These are phyloP conservation scores for Coemansia umbellata DNA, from an alignment of 192 early-diverging fungal genomes.

Conservation along the genomic window DNA sequence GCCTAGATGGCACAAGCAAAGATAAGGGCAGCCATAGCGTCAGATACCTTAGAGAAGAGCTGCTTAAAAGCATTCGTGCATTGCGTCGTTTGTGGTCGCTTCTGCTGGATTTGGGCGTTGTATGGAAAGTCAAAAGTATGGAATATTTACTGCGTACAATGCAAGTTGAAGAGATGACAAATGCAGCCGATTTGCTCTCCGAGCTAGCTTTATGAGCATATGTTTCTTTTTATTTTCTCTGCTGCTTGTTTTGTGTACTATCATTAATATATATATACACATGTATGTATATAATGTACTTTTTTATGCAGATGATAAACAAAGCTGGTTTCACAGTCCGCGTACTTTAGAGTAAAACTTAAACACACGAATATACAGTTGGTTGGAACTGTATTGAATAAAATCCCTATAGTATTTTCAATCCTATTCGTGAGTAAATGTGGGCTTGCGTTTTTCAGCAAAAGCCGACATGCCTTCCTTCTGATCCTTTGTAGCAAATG, in stretches of 20 bases:
- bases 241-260: too few species aligned
- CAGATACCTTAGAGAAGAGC: not conserved
- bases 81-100: conserved; percentile 30
- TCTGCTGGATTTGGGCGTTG: conserved; percentile 20
- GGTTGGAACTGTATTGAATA: too few species aligned
- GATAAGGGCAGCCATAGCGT: not conserved
- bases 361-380: too few species aligned
- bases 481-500: conserved; percentile 89
- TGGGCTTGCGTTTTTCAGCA: conserved; percentile 84
- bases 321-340: too few species aligned
- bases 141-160: conserved; percentile 32
- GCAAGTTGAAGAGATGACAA: conserved; percentile 41
- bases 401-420: not conserved
- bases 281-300: too few species aligned
- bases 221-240: not conserved
- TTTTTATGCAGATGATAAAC: too few species aligned
- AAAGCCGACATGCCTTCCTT: conserved; percentile 97
- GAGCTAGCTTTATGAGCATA: conserved; percentile 9
- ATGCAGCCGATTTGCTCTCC: conserved; percentile 37
- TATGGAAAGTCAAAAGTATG: conserved; percentile 28
- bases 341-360: too few species aligned
- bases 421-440: conserved; percentile 75
- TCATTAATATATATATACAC: too few species aligned
- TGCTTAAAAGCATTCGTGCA: not conserved
- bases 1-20: not conserved